Base-by-base conservation (phyloP, 306 rosid genomes). In the Vigna hirtella region DNA sequence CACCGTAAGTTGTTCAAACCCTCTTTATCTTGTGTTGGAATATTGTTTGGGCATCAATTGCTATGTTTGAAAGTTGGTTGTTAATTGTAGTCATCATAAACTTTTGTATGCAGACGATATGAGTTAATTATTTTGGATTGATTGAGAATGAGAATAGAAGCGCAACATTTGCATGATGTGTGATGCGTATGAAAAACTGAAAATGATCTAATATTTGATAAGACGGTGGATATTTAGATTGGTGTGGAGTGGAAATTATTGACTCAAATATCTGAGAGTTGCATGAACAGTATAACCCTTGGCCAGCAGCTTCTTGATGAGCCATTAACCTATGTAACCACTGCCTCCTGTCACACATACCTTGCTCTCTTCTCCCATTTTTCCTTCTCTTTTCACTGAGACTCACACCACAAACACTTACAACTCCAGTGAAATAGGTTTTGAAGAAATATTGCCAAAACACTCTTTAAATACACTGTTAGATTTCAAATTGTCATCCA, bases 331-430 rank as follows among this genome's bases (percentile, higher is more conserved):
- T 11, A 89, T 79, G 59, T 52, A 85, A 18, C 91, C 91, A 66
- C 81, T 14, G 22, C 40, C 85, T 6, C 91, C 89, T 3, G 93
- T 89, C 0, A 89, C 87, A 30, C 93, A 87, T 1, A 87, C 93
- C 66, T 68, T 58, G 34, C 47, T 30, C 9, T 34, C 16, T 14
- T 6, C 18, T 57, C 11, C 76, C 86, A 77, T 26, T 56, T 5
- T 48, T 48, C 53, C 3, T 42, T 38, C 9, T 1, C 43, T 38
- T 38, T 7, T 6, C 43, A 7, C 2, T 4, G 1, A 36, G 4
- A 32, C 36, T 32, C 22, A 20, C 22, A 20, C 22, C 22, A 20
- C 22, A 20, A 20, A 20, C 22, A 20, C 22, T 20, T 20, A 20
- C 22, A 20, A 20, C 22, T 20, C 22, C 22, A 20, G 22, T 20